phyloP scores from a whole-genome alignment of 345 rosid genomes.

The Arabidopsis thaliana region DNA sequence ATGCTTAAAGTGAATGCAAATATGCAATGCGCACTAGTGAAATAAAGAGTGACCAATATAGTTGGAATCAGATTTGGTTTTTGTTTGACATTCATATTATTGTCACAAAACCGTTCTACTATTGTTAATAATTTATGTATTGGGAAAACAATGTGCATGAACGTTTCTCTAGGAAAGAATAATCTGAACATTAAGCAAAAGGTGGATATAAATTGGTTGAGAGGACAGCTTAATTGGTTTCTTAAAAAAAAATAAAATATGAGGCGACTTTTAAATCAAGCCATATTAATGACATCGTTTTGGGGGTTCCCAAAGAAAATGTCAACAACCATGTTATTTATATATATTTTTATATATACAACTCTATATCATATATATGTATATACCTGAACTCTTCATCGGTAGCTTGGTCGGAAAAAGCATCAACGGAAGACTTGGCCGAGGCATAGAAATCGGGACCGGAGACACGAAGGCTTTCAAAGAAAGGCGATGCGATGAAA shows the following conservation, averaged over 20 bases:
- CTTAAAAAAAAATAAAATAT: not conserved
- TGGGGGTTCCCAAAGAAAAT: slow-evolving; percentile 28
- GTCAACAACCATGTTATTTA: slow-evolving; percentile 29
- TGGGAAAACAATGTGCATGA: not conserved
- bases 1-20: slow-evolving; percentile 25
- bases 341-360: not conserved
- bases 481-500: slow-evolving; percentile 89
- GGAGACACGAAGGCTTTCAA: slow-evolving; percentile 73
- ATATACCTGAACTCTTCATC: slow-evolving; percentile 62
- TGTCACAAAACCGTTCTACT: not conserved
- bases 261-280: slow-evolving; percentile 15
- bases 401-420: slow-evolving; percentile 49
- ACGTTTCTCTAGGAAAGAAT: not conserved
- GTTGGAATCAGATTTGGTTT: not conserved
- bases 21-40: slow-evolving; percentile 33
- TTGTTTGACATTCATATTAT: not conserved
- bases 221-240: slow-evolving; percentile 22
- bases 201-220: slow-evolving; percentile 15
- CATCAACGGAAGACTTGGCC: slow-evolving; percentile 56
- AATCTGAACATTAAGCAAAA: slow-evolving; percentile 12
- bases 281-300: slow-evolving; percentile 32
- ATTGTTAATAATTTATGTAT: not conserved
- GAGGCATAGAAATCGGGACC: slow-evolving; percentile 76
- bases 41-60: slow-evolving; percentile 3
- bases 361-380: no score